phyloP scores from a whole-genome alignment of 2,329 filamentous ascomycete genomes.

The Penicillium sp. region DNA sequence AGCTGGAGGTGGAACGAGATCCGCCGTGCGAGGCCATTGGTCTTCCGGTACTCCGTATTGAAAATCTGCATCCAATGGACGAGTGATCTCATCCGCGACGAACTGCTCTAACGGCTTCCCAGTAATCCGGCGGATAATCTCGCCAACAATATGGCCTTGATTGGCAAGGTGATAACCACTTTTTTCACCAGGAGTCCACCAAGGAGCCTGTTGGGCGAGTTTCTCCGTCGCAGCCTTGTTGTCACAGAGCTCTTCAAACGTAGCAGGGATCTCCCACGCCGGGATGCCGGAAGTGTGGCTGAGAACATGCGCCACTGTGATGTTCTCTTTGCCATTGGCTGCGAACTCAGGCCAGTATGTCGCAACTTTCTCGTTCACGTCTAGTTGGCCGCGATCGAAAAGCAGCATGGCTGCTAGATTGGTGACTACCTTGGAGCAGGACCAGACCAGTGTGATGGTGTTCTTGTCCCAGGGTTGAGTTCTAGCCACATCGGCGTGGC shows the following conservation, averaged over 20 bases:
- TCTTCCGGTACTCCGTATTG: slow-evolving; percentile 45
- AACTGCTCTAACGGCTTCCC: slow-evolving; percentile 48
- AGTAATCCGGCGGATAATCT: slow-evolving; percentile 43
- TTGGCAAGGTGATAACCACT: slow-evolving; percentile 39
- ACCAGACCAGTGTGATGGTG: slow-evolving; percentile 31
- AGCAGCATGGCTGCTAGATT: slow-evolving; percentile 27
- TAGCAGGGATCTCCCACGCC: slow-evolving; percentile 30
- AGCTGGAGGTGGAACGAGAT: slow-evolving; percentile 26
- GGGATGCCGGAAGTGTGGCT: slow-evolving; percentile 21
- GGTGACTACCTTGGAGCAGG: slow-evolving; percentile 28
- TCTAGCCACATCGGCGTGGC: slow-evolving; percentile 22
- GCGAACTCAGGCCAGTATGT: slow-evolving; percentile 37
- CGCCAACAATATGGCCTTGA: slow-evolving; percentile 46
- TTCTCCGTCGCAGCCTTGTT: slow-evolving; percentile 22
- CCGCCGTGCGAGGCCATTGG: slow-evolving; percentile 44
- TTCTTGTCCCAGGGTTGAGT: slow-evolving; percentile 39
- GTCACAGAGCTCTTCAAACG: slow-evolving; percentile 36
- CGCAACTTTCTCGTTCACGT: slow-evolving; percentile 26
- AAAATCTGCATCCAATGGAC: slow-evolving; percentile 49
- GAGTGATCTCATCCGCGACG: slow-evolving; percentile 44
- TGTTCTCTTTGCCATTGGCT: slow-evolving; percentile 30
- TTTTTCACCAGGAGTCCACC: slow-evolving; percentile 43
- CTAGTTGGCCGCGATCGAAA: slow-evolving; percentile 27
- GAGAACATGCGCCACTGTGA: slow-evolving; percentile 28
- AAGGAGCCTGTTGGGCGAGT: slow-evolving; percentile 41